Conservation (phyloP, 768 basidiomycete species). For the Amanita polypyramis region DNA sequence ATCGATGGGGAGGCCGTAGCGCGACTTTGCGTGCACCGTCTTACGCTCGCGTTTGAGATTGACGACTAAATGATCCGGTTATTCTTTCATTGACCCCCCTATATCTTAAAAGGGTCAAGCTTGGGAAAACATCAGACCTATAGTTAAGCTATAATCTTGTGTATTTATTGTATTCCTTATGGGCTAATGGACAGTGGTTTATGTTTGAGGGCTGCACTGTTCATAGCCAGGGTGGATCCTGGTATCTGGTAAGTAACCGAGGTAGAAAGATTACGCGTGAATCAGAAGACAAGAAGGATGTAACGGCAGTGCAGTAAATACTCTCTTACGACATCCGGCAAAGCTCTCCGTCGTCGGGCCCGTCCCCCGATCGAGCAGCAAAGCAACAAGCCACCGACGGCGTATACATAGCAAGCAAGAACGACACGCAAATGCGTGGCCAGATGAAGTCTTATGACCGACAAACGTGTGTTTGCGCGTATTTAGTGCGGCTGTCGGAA, state of each 20-base stretch:
- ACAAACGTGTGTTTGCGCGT: not conserved
- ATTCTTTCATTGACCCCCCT: not conserved
- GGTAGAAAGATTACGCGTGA: too few species aligned
- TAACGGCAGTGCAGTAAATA: too few species aligned
- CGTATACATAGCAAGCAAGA: too few species aligned
- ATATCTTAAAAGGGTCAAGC: not conserved
- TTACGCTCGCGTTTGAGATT: slow-evolving; percentile 47
- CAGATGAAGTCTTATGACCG: too few species aligned
- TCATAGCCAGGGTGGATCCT: too few species aligned
- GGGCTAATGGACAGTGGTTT: not conserved
- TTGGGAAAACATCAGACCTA: not conserved
- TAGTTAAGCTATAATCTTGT: not conserved
- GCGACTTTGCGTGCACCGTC: slow-evolving; percentile 42
- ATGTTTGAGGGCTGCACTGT: not conserved
- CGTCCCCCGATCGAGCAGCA: too few species aligned
- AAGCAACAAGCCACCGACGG: too few species aligned
- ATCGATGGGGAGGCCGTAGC: slow-evolving; percentile 66
- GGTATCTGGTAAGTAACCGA: too few species aligned
- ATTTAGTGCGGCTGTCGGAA: not conserved
- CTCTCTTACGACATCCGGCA: too few species aligned
- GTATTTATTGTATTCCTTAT: not conserved
- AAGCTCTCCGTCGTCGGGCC: too few species aligned
- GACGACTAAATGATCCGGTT: slow-evolving; percentile 34
- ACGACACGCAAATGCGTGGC: too few species aligned
- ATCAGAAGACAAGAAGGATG: too few species aligned